Evolutionary conservation across 2,329 filamentous ascomycete genomes (phyloP), one percentile per base, ranked within the genome.

Genomic region (Cladophialophora chaetospira): DNA sequence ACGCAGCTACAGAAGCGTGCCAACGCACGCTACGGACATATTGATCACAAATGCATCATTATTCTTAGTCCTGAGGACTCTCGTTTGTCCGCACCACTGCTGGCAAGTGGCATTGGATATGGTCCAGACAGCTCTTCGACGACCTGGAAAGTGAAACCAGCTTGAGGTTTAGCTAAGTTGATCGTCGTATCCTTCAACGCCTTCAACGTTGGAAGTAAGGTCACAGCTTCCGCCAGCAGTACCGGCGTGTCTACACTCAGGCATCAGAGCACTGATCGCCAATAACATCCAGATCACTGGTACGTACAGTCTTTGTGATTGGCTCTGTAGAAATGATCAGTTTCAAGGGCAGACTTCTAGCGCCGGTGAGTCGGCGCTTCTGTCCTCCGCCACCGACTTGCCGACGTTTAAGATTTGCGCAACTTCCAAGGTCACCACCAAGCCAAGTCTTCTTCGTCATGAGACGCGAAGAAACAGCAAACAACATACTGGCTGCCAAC

Each of bases 381-480:
- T 25, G 2, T 19, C 4, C 33, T 6, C 55, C 49, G 49, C 33
- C 50, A 21, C 55, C 55, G 55, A 57, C 54, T 15, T 48, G 48
- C 33, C 35, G 50, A 44, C 23, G n/a, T 36, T 26, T 33, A 52
- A 35, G 38, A 43, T 53, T 53, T 44, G 26, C 40, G 23, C n/a
- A 13, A 21, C 9, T 4, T 25, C 42, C 6, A 26, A 5, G 35
- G 23, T 33, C 35, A 23, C 21, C n/a, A 26, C 13, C 49, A 38
- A 45, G 38, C 49, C 38, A 53, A 47, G 19, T n/a, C 42, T n/a
- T 44, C 42, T n/a, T 44, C 21, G 36, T 40, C 36, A 40, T 40
- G 23, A 23, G 42, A 44, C 15, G 23, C 42, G 42, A 44, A 19
- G 23, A 44, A 10, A 44, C 6, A 28, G 42, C n/a, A n/a, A 43